These are phyloP conservation scores for Posidonia oceanica DNA, from an alignment of 116 monocot genomes.

Conservation along the genomic window DNA sequence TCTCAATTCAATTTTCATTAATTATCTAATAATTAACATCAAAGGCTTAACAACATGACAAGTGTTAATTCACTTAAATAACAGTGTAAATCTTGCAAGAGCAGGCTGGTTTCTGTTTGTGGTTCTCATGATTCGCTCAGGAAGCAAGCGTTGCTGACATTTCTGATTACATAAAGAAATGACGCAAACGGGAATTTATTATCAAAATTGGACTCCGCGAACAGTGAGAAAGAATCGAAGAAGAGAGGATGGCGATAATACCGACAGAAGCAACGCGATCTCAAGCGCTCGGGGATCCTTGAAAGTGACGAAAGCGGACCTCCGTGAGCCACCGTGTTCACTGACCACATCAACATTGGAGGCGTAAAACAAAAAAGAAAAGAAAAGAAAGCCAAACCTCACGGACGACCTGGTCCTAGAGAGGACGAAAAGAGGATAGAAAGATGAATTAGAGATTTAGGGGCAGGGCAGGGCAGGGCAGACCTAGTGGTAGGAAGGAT, in stretches of 20 bases:
- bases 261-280: conserved; percentile 87
- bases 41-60: too few species aligned
- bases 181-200: too few species aligned
- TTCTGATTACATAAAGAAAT: too few species aligned
- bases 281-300: conserved; percentile 82
- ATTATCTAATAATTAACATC: too few species aligned
- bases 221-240: neutral
- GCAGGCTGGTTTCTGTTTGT: too few species aligned
- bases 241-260: conserved; percentile 10
- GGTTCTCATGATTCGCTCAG: too few species aligned
- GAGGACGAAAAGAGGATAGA: conserved; percentile 1
- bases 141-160: too few species aligned
- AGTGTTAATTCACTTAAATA: too few species aligned
- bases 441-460: conserved; percentile 1
- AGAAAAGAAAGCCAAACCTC: neutral
- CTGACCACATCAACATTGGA: conserved; percentile 13
- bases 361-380: neutral
- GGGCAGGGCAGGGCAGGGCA: neutral
- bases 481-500: conserved; percentile 17
- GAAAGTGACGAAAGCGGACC: conserved; percentile 82
- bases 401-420: neutral
- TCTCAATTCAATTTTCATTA: too few species aligned
- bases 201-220: neutral
- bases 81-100: too few species aligned
- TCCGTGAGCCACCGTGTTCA: conserved; percentile 16